Base-by-base conservation (phyloP, 768 basidiomycete genomes). In the Symmetrospora coprosmae region DNA sequence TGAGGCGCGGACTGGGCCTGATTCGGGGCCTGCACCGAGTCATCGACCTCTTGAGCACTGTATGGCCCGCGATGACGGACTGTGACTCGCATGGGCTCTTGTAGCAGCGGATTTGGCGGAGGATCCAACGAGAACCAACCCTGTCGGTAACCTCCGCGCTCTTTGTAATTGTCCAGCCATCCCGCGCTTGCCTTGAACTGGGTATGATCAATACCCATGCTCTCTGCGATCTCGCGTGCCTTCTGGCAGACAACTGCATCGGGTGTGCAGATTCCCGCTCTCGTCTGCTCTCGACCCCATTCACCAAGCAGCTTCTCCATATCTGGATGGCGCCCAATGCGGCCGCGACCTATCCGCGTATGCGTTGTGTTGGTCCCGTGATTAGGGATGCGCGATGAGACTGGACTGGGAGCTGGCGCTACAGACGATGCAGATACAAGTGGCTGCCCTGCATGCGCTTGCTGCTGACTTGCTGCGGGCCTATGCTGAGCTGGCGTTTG, bases 81-180 rank as follows among this genome's bases (percentile, higher is more conserved):
- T n/a, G n/a, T n/a, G n/a, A n/a, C n/a, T n/a, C n/a, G n/a, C n/a
- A n/a, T n/a, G n/a, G n/a, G n/a, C n/a, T n/a, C n/a, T n/a, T n/a
- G n/a, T n/a, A n/a, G n/a, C n/a, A n/a, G n/a, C n/a, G n/a, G n/a
- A n/a, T n/a, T n/a, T n/a, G n/a, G n/a, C n/a, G n/a, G n/a, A n/a
- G 55, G 39, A 25, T 45, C 40, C 31, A 46, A 25, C 27, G 19
- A 19, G 27, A 58, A 58, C 46, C 23, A 33, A 11, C 55, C 55
- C 13, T 27, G 25, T 17, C 31, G 19, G 43, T 58, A 58, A 17
- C 40, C 40, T 11, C 30, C 28, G 4, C 55, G 39, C 3, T 58
- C 55, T 34, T 58, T 58, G 41, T 45, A 58, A 28, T 58, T 58
- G n/a, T 58, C 55, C 6, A 58, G 41, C 55, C 55, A 58, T 2